Evolutionary conservation across 1,139 yeast genomes (phyloP).

Genomic region (Pichia sp.): DNA sequence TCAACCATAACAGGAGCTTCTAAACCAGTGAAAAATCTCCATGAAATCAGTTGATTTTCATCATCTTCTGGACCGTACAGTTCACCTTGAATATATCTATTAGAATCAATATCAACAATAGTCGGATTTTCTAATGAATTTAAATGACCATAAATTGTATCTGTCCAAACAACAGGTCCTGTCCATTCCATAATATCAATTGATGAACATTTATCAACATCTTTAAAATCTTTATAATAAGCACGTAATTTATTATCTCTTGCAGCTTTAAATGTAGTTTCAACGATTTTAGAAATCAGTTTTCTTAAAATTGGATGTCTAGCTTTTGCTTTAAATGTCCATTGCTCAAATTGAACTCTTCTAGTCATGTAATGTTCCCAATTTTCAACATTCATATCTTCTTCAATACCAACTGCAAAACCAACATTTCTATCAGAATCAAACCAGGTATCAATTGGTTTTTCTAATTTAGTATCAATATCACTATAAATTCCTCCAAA

Average conservation of each 20-base stretch:
- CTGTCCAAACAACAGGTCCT: constrained; percentile 57
- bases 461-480: constrained; percentile 40
- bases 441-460: constrained; percentile 31
- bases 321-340: constrained; percentile 42
- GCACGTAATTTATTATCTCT: constrained; percentile 31
- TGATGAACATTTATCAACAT: constrained; percentile 28
- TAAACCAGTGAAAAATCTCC: constrained; percentile 73
- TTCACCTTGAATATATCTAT: constrained; percentile 28
- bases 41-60: constrained; percentile 29
- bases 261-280: constrained; percentile 37
- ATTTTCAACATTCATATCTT: constrained; percentile 31
- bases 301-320: constrained; percentile 54
- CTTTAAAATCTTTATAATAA: constrained; percentile 27
- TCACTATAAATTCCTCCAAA: constrained; percentile 55
- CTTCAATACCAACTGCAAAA: constrained; percentile 30
- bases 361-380: constrained; percentile 35
- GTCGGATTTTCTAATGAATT: constrained; percentile 30
- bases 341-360: constrained; percentile 40
- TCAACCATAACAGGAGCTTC: constrained; percentile 64
- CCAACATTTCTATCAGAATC: constrained; percentile 36
- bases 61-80: constrained; percentile 28
- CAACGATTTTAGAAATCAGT: constrained; percentile 46
- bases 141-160: constrained; percentile 44
- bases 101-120: constrained; percentile 28
- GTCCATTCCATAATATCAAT: constrained; percentile 51